Percentiles rank a stretch among this genome's conserved stretches.
phyloP scores from a whole-genome alignment of 2,329 filamentous ascomycete genomes.

The Eurotiales sp. region DNA sequence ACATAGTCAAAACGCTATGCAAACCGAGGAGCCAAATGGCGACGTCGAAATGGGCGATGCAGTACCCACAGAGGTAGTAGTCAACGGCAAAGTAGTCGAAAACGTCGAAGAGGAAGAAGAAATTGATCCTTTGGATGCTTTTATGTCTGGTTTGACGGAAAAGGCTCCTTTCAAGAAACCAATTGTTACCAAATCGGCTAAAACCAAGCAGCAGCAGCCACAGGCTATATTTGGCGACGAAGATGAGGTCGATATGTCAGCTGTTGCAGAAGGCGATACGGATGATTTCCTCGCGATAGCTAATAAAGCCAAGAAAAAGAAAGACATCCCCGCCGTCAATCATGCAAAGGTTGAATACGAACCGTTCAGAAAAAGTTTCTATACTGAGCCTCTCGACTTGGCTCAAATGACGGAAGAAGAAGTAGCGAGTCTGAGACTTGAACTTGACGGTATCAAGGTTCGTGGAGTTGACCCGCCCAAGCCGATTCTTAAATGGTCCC shows the following conservation, averaged over 20 bases:
- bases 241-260: constrained; percentile 65
- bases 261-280: constrained; percentile 58
- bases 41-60: constrained; percentile 33
- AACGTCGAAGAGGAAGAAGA: constrained; percentile 57
- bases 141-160: constrained; percentile 72
- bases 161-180: constrained; percentile 43
- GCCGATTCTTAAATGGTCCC: constrained; percentile 93
- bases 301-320: constrained; percentile 72
- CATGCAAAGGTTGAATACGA: constrained; percentile 83
- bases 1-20: constrained; percentile 39
- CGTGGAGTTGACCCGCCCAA: constrained; percentile 83
- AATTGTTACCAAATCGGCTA: constrained; percentile 31
- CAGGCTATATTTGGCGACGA: constrained; percentile 84
- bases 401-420: constrained; percentile 80
- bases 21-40: constrained; percentile 24
- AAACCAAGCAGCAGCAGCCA: constrained; percentile 61
- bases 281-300: constrained; percentile 63
- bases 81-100: constrained; percentile 30
- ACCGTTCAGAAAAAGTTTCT: constrained; percentile 89
- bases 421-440: constrained; percentile 72
- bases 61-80: constrained; percentile 32
- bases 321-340: constrained; percentile 84
- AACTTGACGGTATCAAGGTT: constrained; percentile 94
- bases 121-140: constrained; percentile 90
- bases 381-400: constrained; percentile 83